phyloP scores from a whole-genome alignment of 331 rosid species.

The Quercus tomentella region DNA sequence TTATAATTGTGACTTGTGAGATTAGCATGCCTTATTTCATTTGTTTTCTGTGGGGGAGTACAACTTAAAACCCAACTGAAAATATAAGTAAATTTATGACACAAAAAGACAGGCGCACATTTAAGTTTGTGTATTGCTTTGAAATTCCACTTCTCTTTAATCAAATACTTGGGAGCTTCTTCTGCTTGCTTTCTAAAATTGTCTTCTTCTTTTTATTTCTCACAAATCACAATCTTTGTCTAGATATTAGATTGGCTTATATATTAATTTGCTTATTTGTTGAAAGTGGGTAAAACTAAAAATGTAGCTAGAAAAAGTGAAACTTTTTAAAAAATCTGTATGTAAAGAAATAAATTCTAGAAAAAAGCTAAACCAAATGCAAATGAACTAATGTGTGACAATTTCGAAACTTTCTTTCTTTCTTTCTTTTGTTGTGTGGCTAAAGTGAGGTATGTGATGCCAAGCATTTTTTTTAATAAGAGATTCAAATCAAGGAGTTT shows the following conservation, averaged over 20 bases:
- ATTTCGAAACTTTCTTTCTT: not conserved
- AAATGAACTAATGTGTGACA: not conserved
- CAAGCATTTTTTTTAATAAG: not conserved
- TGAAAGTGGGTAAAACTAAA: no score
- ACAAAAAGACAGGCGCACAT: not conserved
- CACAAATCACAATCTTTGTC: no score
- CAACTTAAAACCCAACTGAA: not conserved
- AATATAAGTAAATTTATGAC: not conserved
- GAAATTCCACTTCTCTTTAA: not conserved
- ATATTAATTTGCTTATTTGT: no score
- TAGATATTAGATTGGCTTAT: no score
- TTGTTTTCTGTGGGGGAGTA: not conserved
- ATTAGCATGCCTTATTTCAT: not conserved
- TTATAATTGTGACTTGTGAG: not conserved
- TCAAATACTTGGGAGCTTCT: not conserved
- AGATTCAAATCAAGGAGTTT: conserved; percentile 31
- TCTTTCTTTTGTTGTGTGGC: not conserved
- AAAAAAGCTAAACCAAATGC: no score
- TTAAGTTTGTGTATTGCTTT: not conserved
- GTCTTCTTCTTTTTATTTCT: not conserved
- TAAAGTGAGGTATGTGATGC: not conserved
- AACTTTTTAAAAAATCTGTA: no score
- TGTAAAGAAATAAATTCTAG: no score
- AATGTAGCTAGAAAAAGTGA: no score
- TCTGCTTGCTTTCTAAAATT: not conserved